Conservation (phyloP, 2,329 filamentous ascomycete species). For the Aspergillus thermomutatus region DNA sequence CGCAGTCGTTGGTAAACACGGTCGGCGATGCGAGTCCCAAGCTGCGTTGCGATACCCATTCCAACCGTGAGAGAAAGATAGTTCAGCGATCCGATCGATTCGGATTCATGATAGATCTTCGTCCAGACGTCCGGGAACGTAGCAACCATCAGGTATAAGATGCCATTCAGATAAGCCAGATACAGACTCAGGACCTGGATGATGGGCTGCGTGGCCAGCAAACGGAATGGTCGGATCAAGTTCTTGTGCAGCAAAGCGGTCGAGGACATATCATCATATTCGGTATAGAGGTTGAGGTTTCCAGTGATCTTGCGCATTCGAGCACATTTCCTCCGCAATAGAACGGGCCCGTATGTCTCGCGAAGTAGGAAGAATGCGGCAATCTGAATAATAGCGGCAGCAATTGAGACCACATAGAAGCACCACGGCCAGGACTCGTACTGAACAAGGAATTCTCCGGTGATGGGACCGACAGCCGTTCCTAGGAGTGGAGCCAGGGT, state of each 20-base stretch:
- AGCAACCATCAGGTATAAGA: conserved; percentile 61
- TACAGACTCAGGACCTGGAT: conserved; percentile 54
- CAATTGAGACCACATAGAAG: conserved; percentile 64
- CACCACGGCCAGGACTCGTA: conserved; percentile 68
- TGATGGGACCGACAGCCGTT: conserved; percentile 62
- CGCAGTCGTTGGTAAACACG: conserved; percentile 47
- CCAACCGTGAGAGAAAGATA: conserved; percentile 62
- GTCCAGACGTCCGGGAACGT: conserved; percentile 61
- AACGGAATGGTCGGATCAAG: conserved; percentile 53
- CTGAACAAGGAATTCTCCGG: conserved; percentile 62
- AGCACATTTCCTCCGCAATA: conserved; percentile 56
- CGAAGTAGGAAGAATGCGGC: conserved; percentile 59
- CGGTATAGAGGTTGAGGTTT: conserved; percentile 33
- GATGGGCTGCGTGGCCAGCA: conserved; percentile 58
- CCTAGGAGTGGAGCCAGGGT: conserved; percentile 61
- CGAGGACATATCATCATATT: conserved; percentile 31
- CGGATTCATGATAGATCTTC: conserved; percentile 50
- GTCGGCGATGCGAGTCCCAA: conserved; percentile 48
- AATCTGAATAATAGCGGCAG: conserved; percentile 57
- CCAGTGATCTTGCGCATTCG: conserved; percentile 40
- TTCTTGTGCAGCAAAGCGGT: conserved; percentile 34
- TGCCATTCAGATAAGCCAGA: conserved; percentile 57
- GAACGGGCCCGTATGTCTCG: conserved; percentile 64
- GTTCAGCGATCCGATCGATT: conserved; percentile 58
- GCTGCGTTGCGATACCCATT: conserved; percentile 53